Percentiles rank a stretch among this genome's conserved stretches.
Conservation (phyloP, 2,329 filamentous ascomycete species). For the Dactylellina drechsleri region DNA sequence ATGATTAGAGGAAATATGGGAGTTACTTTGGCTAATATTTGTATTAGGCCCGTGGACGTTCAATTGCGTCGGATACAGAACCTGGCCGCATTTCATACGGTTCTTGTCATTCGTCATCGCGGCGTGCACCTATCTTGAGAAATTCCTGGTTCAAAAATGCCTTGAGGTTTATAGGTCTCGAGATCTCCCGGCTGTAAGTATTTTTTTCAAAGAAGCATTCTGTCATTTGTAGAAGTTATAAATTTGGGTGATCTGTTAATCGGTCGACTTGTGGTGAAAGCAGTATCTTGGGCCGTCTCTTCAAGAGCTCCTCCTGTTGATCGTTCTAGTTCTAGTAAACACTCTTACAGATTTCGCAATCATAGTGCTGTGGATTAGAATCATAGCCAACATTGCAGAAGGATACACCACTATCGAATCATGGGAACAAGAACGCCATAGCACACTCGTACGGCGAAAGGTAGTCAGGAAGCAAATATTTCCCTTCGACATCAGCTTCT, state of each 20-base stretch:
- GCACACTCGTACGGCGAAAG: conserved; percentile 66
- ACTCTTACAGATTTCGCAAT: conserved; percentile 72
- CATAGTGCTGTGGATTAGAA: conserved; percentile 66
- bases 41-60: conserved; percentile 74
- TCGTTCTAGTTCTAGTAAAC: conserved; percentile 70
- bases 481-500: conserved; percentile 82
- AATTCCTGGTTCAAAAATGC: conserved; percentile 71
- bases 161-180: conserved; percentile 72
- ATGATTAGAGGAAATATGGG: neutral
- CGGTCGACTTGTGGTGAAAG: neutral
- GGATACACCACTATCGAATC: conserved; percentile 82
- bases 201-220: neutral
- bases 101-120: conserved; percentile 77
- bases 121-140: conserved; percentile 71
- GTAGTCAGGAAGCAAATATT: conserved; percentile 72
- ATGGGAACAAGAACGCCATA: conserved; percentile 76
- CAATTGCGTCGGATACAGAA: conserved; percentile 84
- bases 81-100: conserved; percentile 82
- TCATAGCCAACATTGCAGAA: conserved; percentile 70
- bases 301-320: conserved; percentile 70
- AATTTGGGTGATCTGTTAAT: neutral
- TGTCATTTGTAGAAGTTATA: neutral
- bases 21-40: neutral
- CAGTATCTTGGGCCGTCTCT: conserved; percentile 76
- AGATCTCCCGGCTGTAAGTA: conserved; percentile 70